These are phyloP conservation scores for Litchi chinensis DNA, from an alignment of 345 rosid genomes.

Conservation along the genomic window DNA sequence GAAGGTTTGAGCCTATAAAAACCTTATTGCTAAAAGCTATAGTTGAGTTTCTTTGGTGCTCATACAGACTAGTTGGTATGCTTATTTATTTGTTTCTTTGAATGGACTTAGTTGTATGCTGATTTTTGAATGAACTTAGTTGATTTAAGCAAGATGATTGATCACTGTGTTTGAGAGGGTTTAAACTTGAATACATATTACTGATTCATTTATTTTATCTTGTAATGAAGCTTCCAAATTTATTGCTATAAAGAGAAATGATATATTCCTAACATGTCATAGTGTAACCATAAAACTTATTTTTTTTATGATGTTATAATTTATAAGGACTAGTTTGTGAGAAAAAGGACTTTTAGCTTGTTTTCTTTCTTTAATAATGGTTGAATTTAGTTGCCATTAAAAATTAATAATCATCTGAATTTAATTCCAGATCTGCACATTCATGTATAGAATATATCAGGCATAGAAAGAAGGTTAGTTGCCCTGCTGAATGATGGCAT, in stretches of 20 bases:
- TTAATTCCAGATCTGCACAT: too few relatives aligned
- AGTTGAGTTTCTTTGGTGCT: neutral
- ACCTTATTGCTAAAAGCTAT: neutral
- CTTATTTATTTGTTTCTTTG: neutral
- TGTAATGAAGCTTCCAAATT: neutral
- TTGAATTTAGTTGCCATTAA: neutral
- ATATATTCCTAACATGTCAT: neutral
- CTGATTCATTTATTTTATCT: neutral
- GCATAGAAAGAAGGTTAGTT: too few relatives aligned
- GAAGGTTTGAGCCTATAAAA: constrained; percentile 58
- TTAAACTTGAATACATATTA: neutral
- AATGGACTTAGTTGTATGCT: neutral
- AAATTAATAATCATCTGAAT: too few relatives aligned
- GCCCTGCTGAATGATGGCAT: neutral
- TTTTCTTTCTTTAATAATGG: neutral
- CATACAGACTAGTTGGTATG: neutral
- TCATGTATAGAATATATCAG: too few relatives aligned
- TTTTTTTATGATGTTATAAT: neutral
- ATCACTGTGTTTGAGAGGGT: neutral
- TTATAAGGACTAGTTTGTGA: neutral
- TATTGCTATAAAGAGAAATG: neutral
- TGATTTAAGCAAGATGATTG: neutral
- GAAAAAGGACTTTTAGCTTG: neutral
- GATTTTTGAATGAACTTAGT: too few relatives aligned
- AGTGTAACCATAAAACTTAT: neutral